Base-by-base conservation (phyloP, 2,329 filamentous ascomycete genomes). In the Aspergillus eucalypticola region DNA sequence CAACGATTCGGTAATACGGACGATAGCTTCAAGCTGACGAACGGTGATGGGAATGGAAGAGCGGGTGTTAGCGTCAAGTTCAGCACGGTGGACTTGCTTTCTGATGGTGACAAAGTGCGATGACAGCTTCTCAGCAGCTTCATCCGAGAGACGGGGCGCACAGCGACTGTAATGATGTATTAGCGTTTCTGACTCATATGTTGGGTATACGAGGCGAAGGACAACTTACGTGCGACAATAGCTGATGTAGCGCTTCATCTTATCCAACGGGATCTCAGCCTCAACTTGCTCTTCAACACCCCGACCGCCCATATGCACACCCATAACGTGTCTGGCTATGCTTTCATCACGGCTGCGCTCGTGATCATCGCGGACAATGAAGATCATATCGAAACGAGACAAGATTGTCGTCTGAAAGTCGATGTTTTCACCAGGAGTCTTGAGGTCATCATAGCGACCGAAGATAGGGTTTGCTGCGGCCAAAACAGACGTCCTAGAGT, bases 301-400 rank as follows among this genome's bases (percentile, higher is more conserved):
- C 56, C 90, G 87, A 13, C 91, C 90, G 60, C 92, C 92, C 91
- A 97, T 98, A 71, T 98, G 94, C 65, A 99, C 93, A 49, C 90
- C 88, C 88, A 99, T 96, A 72, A 99, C 94, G 85, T 99, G 95
- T 73, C 89, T 94, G 11, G 95, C 95, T 71, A 99, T 98, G 3
- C 85, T 88, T 80, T 97, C 92, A 73, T 99, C 95, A 71, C 94
- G 91, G 59, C 86, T 89, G 48, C 91, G 86, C 63, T 94, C 91
- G 75, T 99, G 95, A 63, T 96, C 92, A 75, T 99, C 95, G 68
- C 91, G 91, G 64, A 99, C 94, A 67, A 99, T 97, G 81, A 98
- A 99, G 66, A 99, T 98, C 91, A 99, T 97, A 77, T 99, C 95
- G 75, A 99, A 99, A 84, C 95, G 91, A 2, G 94, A 98, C 66